Conservation (phyloP, 441 rosid genomes). For the Eutrema salsugineum region DNA sequence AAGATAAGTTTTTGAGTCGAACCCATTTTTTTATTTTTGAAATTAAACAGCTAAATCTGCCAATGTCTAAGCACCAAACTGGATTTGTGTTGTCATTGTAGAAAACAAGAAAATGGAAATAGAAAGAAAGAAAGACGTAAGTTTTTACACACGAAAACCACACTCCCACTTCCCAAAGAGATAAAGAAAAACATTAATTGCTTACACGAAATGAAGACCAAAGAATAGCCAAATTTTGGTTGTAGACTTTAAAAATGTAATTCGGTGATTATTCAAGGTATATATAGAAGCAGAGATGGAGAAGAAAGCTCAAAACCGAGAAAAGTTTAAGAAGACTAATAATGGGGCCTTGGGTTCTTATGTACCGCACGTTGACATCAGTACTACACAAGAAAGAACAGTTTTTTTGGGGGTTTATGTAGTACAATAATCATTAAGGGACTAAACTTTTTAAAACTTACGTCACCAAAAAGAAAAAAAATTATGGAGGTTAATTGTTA, state of each 20-base stretch:
- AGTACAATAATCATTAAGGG: slow-evolving; percentile 27
- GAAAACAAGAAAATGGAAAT: background rate
- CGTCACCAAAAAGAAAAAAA: background rate
- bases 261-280: background rate
- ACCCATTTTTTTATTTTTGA: background rate
- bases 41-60: background rate
- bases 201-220: slow-evolving; percentile 28
- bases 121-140: background rate
- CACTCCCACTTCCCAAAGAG: slow-evolving; percentile 29
- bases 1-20: background rate
- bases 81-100: background rate
- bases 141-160: slow-evolving; percentile 7
- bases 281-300: slow-evolving; percentile 15
- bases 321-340: background rate
- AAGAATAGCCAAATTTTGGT: background rate
- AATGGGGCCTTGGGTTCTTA: background rate
- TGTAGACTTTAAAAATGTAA: background rate
- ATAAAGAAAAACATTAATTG: slow-evolving; percentile 23
- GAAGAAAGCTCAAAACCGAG: background rate
- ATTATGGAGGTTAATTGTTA: background rate
- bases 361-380: slow-evolving; percentile 35
- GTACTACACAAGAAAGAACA: slow-evolving; percentile 16
- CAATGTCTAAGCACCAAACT: background rate
- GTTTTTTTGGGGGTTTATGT: background rate
- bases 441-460: background rate